Evolutionary conservation across 305 asterid species (phyloP).

Genomic region (Salvia sclarea): DNA sequence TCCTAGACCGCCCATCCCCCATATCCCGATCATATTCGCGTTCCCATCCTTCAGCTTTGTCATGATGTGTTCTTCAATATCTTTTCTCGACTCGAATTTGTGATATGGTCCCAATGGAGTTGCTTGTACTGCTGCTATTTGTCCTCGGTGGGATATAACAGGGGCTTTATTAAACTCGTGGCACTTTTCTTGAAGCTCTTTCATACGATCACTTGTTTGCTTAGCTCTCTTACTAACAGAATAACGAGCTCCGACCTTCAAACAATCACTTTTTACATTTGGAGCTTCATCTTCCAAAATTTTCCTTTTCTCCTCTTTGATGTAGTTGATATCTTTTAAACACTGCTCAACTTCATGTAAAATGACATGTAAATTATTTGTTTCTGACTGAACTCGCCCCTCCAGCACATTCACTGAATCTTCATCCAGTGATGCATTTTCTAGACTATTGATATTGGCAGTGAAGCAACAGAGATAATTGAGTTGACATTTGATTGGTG

Average conservation of each 20-base stretch:
- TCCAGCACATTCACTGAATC: no score
- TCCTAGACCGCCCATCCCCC: neutral
- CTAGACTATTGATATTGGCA: neutral
- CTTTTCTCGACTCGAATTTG: constrained; percentile 38
- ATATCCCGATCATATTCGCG: constrained; percentile 9
- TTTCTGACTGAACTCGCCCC: neutral
- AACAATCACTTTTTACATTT: neutral
- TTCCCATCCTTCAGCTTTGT: constrained; percentile 13
- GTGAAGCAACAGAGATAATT: constrained; percentile 27
- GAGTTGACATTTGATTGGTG: constrained; percentile 17
- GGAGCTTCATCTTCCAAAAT: neutral
- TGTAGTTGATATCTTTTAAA: neutral
- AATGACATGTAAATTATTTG: neutral
- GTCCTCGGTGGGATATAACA: constrained; percentile 5
- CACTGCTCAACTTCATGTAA: neutral
- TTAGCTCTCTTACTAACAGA: constrained; percentile 7
- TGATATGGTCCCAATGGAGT: neutral
- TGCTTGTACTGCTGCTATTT: neutral
- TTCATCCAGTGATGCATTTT: neutral
- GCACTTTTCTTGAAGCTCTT: neutral
- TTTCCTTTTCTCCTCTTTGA: neutral
- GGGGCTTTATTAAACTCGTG: no score
- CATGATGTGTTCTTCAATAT: constrained; percentile 25
- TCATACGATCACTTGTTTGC: constrained; percentile 15
- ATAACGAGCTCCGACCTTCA: neutral